A percentile compares a stretch with the other conserved stretches of the same genome.
These are phyloP conservation scores for Nicotiana rustica DNA, from an alignment of 305 asterid species.

Conservation along the genomic window DNA sequence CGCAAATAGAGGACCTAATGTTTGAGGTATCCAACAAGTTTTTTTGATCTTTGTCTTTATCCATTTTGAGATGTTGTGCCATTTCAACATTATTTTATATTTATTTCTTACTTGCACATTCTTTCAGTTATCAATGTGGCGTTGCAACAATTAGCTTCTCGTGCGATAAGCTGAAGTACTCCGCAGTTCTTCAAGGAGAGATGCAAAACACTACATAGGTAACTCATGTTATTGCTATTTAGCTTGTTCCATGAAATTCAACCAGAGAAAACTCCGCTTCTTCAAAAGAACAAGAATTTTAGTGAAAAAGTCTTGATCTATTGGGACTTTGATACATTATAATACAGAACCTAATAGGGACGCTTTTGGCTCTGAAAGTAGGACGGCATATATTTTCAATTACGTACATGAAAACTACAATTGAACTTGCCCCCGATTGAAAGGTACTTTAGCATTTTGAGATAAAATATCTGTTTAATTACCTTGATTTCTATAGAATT, in stretches of 20 bases:
- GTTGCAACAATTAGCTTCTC: slow-evolving; percentile 57
- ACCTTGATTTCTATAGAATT: too few species aligned
- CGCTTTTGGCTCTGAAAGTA: slow-evolving; percentile 94
- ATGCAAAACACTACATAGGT: too few species aligned
- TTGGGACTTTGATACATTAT: slow-evolving; percentile 8
- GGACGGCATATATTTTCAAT: slow-evolving; percentile 98
- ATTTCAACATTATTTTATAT: neutral
- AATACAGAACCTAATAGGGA: slow-evolving; percentile 58
- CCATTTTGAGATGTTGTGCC: slow-evolving; percentile 10
- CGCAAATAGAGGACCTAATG: slow-evolving; percentile 43
- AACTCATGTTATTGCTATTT: too few species aligned
- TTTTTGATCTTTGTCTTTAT: neutral
- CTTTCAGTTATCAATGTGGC: slow-evolving; percentile 63
- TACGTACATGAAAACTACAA: slow-evolving; percentile 87
- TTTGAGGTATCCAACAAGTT: slow-evolving; percentile 43
- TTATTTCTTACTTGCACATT: neutral
- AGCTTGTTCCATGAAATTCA: too few species aligned
- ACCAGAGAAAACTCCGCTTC: slow-evolving; percentile 36
- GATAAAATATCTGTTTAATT: too few species aligned
- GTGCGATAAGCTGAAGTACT: slow-evolving; percentile 46
- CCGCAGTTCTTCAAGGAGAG: too few species aligned
- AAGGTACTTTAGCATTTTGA: slow-evolving; percentile 5
- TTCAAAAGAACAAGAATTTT: slow-evolving; percentile 37
- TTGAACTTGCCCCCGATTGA: slow-evolving; percentile 97
- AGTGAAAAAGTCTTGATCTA: neutral